These are phyloP conservation scores for Camptophora hylomeconis DNA, from an alignment of 2,329 filamentous ascomycete genomes.

Conservation along the genomic window DNA sequence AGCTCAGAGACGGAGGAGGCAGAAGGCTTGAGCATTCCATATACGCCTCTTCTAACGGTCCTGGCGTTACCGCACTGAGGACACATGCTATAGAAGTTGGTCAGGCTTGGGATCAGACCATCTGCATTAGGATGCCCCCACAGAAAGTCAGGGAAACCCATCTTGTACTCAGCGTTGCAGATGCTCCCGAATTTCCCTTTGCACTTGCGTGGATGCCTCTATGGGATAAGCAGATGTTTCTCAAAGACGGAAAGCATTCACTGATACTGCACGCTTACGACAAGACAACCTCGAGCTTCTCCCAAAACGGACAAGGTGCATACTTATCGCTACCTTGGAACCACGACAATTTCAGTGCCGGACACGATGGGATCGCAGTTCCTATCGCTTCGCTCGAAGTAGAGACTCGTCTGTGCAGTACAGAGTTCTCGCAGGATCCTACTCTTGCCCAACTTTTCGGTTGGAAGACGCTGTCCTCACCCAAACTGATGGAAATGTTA, in stretches of 20 bases:
- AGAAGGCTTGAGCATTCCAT: constrained; percentile 82
- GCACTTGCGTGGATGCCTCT: constrained; percentile 85
- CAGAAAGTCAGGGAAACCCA: constrained; percentile 73
- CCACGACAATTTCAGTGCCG: constrained; percentile 32
- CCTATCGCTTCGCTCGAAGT: constrained; percentile 67
- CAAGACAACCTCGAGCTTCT: constrained; percentile 65
- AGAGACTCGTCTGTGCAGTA: constrained; percentile 85
- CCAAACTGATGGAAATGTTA: constrained; percentile 60
- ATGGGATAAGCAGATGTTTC: constrained; percentile 84
- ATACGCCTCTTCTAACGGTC: constrained; percentile 68
- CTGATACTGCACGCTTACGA: constrained; percentile 83
- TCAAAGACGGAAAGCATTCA: constrained; percentile 69
- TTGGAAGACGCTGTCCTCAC: constrained; percentile 66
- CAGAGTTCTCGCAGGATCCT: constrained; percentile 84
- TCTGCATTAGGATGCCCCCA: constrained; percentile 66
- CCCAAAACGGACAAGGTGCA: constrained; percentile 59
- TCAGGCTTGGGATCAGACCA: constrained; percentile 75
- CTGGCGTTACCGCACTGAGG: constrained; percentile 72
- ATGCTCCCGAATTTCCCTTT: constrained; percentile 77
- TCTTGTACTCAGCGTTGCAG: constrained; percentile 77
- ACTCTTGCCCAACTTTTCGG: constrained; percentile 69
- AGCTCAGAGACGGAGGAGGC: constrained; percentile 67
- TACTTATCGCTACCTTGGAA: constrained; percentile 79
- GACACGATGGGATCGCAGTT: constrained; percentile 57
- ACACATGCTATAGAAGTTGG: constrained; percentile 69